Conservation (phyloP, 2,329 filamentous ascomycete species). For the Nemania sp. region DNA sequence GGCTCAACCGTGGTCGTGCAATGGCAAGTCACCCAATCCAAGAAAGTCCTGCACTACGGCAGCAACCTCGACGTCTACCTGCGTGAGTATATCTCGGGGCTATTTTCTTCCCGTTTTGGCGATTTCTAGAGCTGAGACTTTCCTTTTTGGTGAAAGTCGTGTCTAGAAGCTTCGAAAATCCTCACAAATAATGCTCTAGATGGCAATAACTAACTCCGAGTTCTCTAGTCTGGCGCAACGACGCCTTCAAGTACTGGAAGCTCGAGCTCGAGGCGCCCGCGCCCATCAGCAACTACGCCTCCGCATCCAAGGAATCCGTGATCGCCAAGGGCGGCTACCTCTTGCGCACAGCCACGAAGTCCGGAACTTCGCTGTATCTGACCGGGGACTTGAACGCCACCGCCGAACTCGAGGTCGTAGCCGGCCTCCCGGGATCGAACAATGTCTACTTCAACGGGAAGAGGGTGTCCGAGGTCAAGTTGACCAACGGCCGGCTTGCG, state of each 20-base stretch:
- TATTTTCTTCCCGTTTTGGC: too few species aligned
- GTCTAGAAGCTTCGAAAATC: too few species aligned
- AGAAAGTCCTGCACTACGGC: slow-evolving; percentile 63
- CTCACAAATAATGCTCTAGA: too few species aligned
- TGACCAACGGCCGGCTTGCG: slow-evolving; percentile 54
- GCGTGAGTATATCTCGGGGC: too few species aligned
- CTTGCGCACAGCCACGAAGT: slow-evolving; percentile 68
- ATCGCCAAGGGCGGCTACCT: slow-evolving; percentile 75
- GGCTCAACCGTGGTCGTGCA: slow-evolving; percentile 36
- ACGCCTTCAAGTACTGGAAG: slow-evolving; percentile 77
- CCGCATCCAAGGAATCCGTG: slow-evolving; percentile 53
- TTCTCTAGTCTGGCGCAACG: slow-evolving; percentile 70
- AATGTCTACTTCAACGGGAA: slow-evolving; percentile 70
- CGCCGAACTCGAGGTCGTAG: slow-evolving; percentile 75
- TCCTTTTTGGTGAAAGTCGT: too few species aligned
- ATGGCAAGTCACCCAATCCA: slow-evolving; percentile 67
- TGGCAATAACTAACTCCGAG: too few species aligned
- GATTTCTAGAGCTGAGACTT: too few species aligned
- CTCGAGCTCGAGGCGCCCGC: slow-evolving; percentile 62
- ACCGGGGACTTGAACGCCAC: slow-evolving; percentile 80
- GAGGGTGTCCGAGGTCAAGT: slow-evolving; percentile 48
- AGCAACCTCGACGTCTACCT: slow-evolving; percentile 67
- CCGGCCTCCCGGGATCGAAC: slow-evolving; percentile 61
- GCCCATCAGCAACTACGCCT: slow-evolving; percentile 49
- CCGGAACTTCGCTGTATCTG: slow-evolving; percentile 69